Percentiles rank a stretch among this genome's conserved stretches.
phyloP scores from a whole-genome alignment of 1,284 basidiomycete species.

The Cutaneotrichosporon sp. region DNA sequence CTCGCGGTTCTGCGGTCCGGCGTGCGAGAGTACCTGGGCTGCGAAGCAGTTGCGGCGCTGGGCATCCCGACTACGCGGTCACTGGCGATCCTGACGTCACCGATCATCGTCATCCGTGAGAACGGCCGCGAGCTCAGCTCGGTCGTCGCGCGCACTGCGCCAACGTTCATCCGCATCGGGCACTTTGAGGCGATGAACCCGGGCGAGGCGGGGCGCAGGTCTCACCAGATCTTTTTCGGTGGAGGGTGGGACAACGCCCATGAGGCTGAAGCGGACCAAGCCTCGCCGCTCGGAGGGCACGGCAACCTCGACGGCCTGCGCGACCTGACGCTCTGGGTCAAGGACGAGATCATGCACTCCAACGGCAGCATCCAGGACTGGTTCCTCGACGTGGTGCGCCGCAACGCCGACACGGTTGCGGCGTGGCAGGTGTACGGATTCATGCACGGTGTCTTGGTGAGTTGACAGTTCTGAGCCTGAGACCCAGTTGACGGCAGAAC shows the following conservation, averaged over 20 bases:
- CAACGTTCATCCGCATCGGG: conserved; percentile 89
- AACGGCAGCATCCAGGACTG: conserved; percentile 66
- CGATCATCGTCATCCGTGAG: conserved; percentile 72
- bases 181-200: conserved; percentile 84
- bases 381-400: conserved; percentile 70
- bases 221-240: conserved; percentile 61
- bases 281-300: conserved; percentile 53
- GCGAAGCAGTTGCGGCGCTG: conserved; percentile 86
- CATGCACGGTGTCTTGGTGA: conserved; percentile 72
- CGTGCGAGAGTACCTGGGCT: conserved; percentile 84
- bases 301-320: conserved; percentile 71
- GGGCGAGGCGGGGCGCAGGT: conserved; percentile 54
- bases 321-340: conserved; percentile 71
- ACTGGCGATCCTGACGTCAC: conserved; percentile 74
- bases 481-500: conserved; percentile 56
- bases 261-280: conserved; percentile 20
- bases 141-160: conserved; percentile 78
- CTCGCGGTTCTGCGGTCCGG: conserved; percentile 88
- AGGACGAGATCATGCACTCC: conserved; percentile 56
- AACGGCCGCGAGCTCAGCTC: conserved; percentile 69
- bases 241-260: conserved; percentile 58
- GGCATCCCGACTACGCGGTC: conserved; percentile 86
- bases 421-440: conserved; percentile 90
- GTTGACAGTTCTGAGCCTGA: not conserved
- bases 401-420: conserved; percentile 88